Evolutionary conservation across 2,329 filamentous ascomycete species (phyloP).

Genomic region (Emydomyces testavorans): DNA sequence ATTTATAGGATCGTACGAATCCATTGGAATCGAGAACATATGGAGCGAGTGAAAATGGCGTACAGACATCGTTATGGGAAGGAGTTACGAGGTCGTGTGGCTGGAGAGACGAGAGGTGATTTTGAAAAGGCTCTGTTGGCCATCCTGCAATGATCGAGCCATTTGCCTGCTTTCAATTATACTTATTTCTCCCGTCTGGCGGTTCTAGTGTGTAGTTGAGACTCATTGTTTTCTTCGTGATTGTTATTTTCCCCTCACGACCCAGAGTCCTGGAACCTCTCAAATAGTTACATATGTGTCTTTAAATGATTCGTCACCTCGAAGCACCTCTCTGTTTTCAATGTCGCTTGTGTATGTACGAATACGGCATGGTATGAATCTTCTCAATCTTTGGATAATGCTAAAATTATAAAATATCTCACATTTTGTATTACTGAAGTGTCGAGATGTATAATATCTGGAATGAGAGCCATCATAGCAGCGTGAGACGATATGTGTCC

Average conservation of each 20-base stretch:
- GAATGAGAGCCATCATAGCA: background rate
- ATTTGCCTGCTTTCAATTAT: background rate
- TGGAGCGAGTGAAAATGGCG: slow-evolving; percentile 66
- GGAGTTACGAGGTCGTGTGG: slow-evolving; percentile 58
- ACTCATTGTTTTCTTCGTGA: background rate
- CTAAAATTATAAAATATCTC: background rate
- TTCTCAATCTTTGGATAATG: no score
- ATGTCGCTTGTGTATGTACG: background rate
- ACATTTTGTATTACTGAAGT: background rate
- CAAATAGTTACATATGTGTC: no score
- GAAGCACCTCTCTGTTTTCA: background rate
- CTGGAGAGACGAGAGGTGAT: slow-evolving; percentile 74
- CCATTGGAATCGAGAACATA: slow-evolving; percentile 69
- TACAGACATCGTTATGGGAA: slow-evolving; percentile 60
- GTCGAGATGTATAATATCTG: no score
- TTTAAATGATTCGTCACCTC: background rate
- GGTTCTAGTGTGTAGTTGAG: no score
- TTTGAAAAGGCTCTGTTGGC: slow-evolving; percentile 68
- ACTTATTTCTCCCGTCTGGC: background rate
- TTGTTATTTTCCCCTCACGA: background rate
- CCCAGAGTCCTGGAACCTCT: no score
- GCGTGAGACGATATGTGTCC: no score
- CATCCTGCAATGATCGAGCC: slow-evolving; percentile 34
- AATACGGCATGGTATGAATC: background rate
- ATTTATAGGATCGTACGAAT: slow-evolving; percentile 64